Evolutionary conservation across 2,329 filamentous ascomycete genomes (phyloP).

Genomic region (Dothistroma septosporum): DNA sequence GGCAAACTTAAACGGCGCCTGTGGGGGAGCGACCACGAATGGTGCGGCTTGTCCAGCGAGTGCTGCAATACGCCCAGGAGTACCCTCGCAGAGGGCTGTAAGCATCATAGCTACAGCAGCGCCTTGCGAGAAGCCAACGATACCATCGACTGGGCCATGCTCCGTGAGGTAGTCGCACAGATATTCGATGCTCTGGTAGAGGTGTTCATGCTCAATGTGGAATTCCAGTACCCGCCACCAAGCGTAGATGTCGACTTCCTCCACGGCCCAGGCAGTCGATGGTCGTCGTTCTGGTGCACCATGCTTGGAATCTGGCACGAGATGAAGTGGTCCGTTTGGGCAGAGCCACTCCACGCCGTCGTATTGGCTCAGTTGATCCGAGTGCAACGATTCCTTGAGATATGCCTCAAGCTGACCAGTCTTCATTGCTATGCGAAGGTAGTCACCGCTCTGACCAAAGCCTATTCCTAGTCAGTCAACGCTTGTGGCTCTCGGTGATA

Average conservation of each 20-base stretch:
- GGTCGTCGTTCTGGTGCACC: background rate
- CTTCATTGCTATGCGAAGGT: constrained; percentile 18
- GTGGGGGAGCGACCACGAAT: constrained; percentile 17
- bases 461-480: constrained; percentile 5
- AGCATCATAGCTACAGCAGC: constrained; percentile 29
- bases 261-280: constrained; percentile 4
- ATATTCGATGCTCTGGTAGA: constrained; percentile 18
- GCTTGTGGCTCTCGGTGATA: too few species aligned
- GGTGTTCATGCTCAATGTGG: constrained; percentile 17
- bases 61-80: constrained; percentile 12
- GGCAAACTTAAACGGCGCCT: constrained; percentile 22
- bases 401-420: constrained; percentile 13
- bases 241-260: constrained; percentile 16
- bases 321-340: constrained; percentile 16
- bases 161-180: constrained; percentile 18
- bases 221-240: constrained; percentile 20
- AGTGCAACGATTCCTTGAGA: constrained; percentile 10
- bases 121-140: constrained; percentile 20
- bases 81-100: constrained; percentile 17
- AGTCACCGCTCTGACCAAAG: constrained; percentile 20
- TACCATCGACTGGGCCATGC: constrained; percentile 17
- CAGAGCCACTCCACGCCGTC: constrained; percentile 19
- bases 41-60: constrained; percentile 15
- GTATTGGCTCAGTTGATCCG: constrained; percentile 11
- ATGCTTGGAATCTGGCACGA: constrained; percentile 13